These are phyloP conservation scores for Pseudocercospora eumusae DNA, from an alignment of 2,329 filamentous ascomycete species.

Conservation along the genomic window DNA sequence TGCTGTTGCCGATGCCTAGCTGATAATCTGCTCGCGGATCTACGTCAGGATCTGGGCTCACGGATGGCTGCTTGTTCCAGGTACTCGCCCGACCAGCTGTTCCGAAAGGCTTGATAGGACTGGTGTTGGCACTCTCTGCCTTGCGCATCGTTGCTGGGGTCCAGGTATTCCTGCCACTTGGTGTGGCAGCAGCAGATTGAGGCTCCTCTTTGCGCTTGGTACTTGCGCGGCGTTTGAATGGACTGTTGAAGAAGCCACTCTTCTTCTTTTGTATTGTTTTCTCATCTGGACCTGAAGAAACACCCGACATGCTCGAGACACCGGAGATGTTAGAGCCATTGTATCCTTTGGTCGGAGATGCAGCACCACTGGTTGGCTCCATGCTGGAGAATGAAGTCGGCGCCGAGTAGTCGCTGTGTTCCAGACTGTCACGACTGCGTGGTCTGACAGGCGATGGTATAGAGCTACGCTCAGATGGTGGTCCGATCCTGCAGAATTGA, in stretches of 20 bases:
- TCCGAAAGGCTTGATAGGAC: slow-evolving; percentile 44
- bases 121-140: slow-evolving; percentile 46
- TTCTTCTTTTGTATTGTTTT: slow-evolving; percentile 69
- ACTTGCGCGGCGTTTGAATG: slow-evolving; percentile 83
- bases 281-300: slow-evolving; percentile 55
- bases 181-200: slow-evolving; percentile 40
- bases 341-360: slow-evolving; percentile 69
- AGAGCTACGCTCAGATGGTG: slow-evolving; percentile 69
- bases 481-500: slow-evolving; percentile 83
- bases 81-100: slow-evolving; percentile 34
- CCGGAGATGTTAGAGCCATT: slow-evolving; percentile 40
- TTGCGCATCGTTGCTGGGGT: slow-evolving; percentile 45
- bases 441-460: slow-evolving; percentile 69
- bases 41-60: slow-evolving; percentile 64
- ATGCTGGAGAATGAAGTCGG: slow-evolving; percentile 86
- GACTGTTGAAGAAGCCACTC: slow-evolving; percentile 90
- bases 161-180: slow-evolving; percentile 55
- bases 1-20: slow-evolving; percentile 91
- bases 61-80: slow-evolving; percentile 42
- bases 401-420: slow-evolving; percentile 78
- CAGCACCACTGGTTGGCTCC: slow-evolving; percentile 72
- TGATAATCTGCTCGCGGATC: slow-evolving; percentile 92
- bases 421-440: slow-evolving; percentile 78
- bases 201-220: slow-evolving; percentile 66
- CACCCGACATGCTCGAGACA: slow-evolving; percentile 33